Evolutionary conservation across 179 eudicot species (phyloP), one percentile per base, ranked within the genome.

Genomic region (Spinacia oleracea): DNA sequence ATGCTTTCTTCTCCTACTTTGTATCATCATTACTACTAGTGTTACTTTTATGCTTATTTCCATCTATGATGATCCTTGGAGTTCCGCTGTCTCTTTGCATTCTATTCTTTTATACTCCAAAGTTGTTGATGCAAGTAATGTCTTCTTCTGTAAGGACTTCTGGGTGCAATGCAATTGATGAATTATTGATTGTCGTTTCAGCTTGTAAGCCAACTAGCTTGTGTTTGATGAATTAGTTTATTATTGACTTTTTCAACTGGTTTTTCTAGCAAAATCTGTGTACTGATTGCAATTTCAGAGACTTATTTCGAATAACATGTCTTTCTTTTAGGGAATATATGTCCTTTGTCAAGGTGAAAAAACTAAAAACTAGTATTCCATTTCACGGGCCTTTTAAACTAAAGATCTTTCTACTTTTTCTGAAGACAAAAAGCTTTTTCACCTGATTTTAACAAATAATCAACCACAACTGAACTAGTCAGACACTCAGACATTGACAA

Each of bases 1-100:
- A 82, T 74, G 94, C 83, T 6, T 79, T 58, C 65, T 11, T 79
- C 70, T 62, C 60, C 45, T 23, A 2, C 27, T 25, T 5, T 45
- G 40, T 16, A 40, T 23, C 32, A 9, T 6, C 20, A 25, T 21
- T 4, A 15, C 25, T 55, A 5, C 32, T 40, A 64, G 12, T 27
- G 3, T 63, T 73, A 15, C n/a, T 67, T 64, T 43, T 25, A 34
- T 25, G 53, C 12, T 67, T 38, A 38, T 3, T 38, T 4, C 40
- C 40, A 38, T 38, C 40, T 38, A 35, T 51, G 16, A 77, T 31
- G 15, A 51, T 1, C 7, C 23, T 64, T 48, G 59, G 16, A 46
- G 62, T 46, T 50, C 5, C 40, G 40, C 40, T 38, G 40, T 35
- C 1, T n/a, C 40, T 38, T 6, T 38, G 6, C 4, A 38, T 38